A percentile compares a stretch with the other conserved stretches of the same genome.
phyloP scores from a whole-genome alignment of 2,329 filamentous ascomycete species.

The Alternaria conjuncta region DNA sequence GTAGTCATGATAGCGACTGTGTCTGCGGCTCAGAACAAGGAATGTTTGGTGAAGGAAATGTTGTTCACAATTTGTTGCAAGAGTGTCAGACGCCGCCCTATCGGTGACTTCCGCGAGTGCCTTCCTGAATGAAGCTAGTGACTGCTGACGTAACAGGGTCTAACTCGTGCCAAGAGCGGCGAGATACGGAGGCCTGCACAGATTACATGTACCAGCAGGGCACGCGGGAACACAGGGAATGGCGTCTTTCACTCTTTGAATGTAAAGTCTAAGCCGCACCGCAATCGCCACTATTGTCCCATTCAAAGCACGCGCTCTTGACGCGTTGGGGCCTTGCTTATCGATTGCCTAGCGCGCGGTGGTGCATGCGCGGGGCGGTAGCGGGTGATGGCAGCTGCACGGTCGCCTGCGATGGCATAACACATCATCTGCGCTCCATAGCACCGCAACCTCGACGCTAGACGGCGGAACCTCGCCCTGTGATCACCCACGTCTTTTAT shows the following conservation, averaged over 20 bases:
- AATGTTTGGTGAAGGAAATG: not conserved
- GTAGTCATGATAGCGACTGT: constrained; percentile 27
- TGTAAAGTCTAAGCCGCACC: not conserved
- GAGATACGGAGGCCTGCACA: not conserved
- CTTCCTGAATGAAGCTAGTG: constrained; percentile 28
- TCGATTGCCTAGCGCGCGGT: constrained; percentile 29
- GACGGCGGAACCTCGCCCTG: constrained; percentile 11
- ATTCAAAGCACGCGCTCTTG: constrained; percentile 15
- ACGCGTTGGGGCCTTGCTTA: constrained; percentile 19
- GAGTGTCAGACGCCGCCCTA: constrained; percentile 3
- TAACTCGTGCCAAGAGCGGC: constrained; percentile 5
- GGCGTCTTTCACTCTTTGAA: not conserved
- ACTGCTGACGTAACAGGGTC: constrained; percentile 26
- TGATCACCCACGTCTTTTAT: constrained; percentile 1
- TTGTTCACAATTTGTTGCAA: not conserved
- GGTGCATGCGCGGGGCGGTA: constrained; percentile 21
- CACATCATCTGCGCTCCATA: constrained; percentile 35
- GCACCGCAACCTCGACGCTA: constrained; percentile 25
- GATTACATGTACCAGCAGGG: not conserved
- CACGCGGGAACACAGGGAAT: not conserved
- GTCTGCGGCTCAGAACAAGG: too few species aligned
- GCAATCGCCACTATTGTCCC: not conserved
- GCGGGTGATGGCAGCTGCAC: constrained; percentile 14
- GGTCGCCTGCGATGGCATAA: constrained; percentile 28
- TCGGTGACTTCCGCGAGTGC: constrained; percentile 28